A percentile compares a stretch with the other conserved stretches of the same genome.
phyloP scores from a whole-genome alignment of 2,329 filamentous ascomycete genomes.

The Fusarium piperis region DNA sequence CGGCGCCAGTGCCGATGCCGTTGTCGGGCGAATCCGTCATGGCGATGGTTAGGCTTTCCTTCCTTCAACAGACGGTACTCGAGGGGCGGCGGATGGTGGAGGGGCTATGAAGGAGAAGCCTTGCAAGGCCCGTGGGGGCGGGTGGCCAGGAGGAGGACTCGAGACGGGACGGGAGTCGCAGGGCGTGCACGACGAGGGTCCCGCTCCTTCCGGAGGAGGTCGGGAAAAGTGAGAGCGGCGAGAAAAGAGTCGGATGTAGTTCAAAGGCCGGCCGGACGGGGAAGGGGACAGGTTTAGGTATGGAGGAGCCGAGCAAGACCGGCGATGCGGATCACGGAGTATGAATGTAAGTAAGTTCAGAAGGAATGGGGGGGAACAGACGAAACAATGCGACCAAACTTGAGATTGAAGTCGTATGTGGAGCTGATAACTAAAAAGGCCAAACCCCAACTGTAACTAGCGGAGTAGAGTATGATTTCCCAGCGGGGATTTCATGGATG shows the following conservation, averaged over 20 bases:
- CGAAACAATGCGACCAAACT: slow-evolving; percentile 20
- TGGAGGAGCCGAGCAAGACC: slow-evolving; percentile 6
- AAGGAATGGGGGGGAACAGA: slow-evolving; percentile 16
- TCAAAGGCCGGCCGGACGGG: slow-evolving; percentile 2
- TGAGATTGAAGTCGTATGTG: slow-evolving; percentile 20
- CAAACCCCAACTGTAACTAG: slow-evolving; percentile 7
- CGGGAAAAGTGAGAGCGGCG: background rate
- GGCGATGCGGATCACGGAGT: slow-evolving; percentile 11
- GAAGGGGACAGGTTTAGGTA: slow-evolving; percentile 1
- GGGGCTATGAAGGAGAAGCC: slow-evolving; percentile 7
- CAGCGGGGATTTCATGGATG: background rate
- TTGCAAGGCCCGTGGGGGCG: slow-evolving; percentile 27
- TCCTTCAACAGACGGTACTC: background rate
- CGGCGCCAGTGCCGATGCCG: slow-evolving; percentile 46
- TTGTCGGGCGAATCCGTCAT: slow-evolving; percentile 53
- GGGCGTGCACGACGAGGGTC: slow-evolving; percentile 7
- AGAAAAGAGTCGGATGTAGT: background rate
- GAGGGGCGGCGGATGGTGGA: slow-evolving; percentile 2
- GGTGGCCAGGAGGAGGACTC: slow-evolving; percentile 2
- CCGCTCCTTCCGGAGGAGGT: slow-evolving; percentile 21
- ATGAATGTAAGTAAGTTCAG: slow-evolving; percentile 12
- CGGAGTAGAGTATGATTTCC: slow-evolving; percentile 3
- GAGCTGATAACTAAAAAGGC: slow-evolving; percentile 12
- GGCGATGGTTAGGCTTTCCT: slow-evolving; percentile 5
- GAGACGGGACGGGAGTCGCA: slow-evolving; percentile 10